These are phyloP conservation scores for Hanseniaspora lindneri DNA, from an alignment of 805 yeast genomes.

Conservation along the genomic window DNA sequence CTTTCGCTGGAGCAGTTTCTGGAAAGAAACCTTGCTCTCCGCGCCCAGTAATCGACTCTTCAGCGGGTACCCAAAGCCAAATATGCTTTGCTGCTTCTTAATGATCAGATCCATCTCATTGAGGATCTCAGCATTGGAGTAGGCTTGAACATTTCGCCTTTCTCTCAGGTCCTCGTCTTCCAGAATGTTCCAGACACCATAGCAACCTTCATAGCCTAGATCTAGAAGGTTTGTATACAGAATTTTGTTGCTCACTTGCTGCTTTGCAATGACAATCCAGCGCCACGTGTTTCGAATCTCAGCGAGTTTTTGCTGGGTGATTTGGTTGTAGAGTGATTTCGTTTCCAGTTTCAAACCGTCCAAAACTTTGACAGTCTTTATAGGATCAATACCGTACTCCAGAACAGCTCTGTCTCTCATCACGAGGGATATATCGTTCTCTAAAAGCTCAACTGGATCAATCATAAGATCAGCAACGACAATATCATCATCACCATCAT, in stretches of 20 bases:
- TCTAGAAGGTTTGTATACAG: constrained; percentile 64
- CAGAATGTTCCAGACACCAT: constrained; percentile 78
- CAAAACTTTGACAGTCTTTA: constrained; percentile 47
- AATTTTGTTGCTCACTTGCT: constrained; percentile 49
- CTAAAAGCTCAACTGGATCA: constrained; percentile 38
- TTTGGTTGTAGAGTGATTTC: constrained; percentile 1
- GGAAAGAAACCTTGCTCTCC: constrained; percentile 17
- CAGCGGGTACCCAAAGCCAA: constrained; percentile 19
- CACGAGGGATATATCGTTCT: constrained; percentile 59
- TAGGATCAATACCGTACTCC: constrained; percentile 64
- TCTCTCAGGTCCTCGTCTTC: constrained; percentile 28
- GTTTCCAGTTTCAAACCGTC: constrained; percentile 34
- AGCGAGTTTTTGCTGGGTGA: constrained; percentile 37
- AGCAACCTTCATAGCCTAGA: constrained; percentile 76
- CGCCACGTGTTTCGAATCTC: constrained; percentile 76
- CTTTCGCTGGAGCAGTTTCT: constrained; percentile 50
- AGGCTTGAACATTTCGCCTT: constrained; percentile 16
- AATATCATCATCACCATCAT: constrained; percentile 20
- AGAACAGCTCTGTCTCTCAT: constrained; percentile 59
- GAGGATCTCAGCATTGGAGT: constrained; percentile 22
- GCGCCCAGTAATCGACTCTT: constrained; percentile 17
- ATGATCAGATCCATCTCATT: constrained; percentile 31
- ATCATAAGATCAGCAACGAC: constrained; percentile 18
- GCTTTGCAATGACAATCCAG: constrained; percentile 70
- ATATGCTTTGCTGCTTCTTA: constrained; percentile 28